Percentiles rank a stretch among this genome's conserved stretches.
Evolutionary conservation across 2,329 filamentous ascomycete species (phyloP).

Genomic region (Aspergillus neoniger): DNA sequence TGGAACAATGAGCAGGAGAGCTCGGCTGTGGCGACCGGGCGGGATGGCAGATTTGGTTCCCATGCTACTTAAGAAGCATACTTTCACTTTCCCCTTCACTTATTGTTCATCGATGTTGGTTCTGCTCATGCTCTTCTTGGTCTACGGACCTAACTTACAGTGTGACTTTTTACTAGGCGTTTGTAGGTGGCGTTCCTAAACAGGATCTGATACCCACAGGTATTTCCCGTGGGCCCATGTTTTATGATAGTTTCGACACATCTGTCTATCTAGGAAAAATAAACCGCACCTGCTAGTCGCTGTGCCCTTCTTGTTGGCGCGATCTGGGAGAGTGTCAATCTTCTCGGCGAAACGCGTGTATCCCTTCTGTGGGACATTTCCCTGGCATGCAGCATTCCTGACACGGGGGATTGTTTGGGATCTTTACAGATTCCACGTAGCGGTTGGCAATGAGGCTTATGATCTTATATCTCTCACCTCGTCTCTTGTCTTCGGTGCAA

Average conservation of each 20-base stretch:
- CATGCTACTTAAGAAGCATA: slow-evolving; percentile 20
- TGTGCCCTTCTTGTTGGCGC: background rate
- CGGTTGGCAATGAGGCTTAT: slow-evolving; percentile 5
- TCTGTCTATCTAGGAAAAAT: too few relatives aligned
- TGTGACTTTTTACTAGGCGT: slow-evolving; percentile 2
- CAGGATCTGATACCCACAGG: background rate
- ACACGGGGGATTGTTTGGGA: background rate
- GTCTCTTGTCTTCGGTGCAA: background rate
- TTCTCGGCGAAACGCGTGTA: background rate
- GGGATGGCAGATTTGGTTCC: slow-evolving; percentile 54
- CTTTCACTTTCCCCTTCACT: background rate
- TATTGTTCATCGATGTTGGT: background rate
- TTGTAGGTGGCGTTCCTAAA: slow-evolving; percentile 8
- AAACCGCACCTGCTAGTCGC: background rate
- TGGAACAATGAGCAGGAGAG: slow-evolving; percentile 78
- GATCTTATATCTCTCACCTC: slow-evolving; percentile 3
- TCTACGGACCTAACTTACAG: background rate
- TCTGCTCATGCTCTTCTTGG: background rate
- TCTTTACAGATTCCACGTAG: slow-evolving; percentile 17
- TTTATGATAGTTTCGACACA: background rate
- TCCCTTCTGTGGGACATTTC: slow-evolving; percentile 20
- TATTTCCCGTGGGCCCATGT: background rate
- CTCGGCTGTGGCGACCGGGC: slow-evolving; percentile 56
- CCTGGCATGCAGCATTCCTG: slow-evolving; percentile 7
- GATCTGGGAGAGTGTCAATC: background rate